Evolutionary conservation across 345 rosid species (phyloP).

Genomic region (Lepidium sativum): DNA sequence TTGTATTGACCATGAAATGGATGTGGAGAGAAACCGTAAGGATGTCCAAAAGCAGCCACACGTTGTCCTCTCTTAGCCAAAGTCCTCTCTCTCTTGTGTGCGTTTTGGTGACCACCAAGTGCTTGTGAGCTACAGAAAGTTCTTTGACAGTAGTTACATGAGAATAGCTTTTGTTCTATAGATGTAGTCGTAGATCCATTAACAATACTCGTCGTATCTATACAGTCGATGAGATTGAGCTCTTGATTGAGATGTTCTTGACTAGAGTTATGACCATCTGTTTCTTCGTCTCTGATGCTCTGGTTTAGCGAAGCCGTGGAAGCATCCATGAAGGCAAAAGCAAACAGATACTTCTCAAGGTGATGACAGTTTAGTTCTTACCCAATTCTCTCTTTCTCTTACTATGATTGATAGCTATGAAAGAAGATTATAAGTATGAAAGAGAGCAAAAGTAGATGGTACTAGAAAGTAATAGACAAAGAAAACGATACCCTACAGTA

Average conservation of each 20-base stretch:
- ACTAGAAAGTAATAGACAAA: slow-evolving; percentile 28
- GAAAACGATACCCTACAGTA: slow-evolving; percentile 7
- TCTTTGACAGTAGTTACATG: slow-evolving; percentile 83
- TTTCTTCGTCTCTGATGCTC: slow-evolving; percentile 12
- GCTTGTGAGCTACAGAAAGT: slow-evolving; percentile 88
- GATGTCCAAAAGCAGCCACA: slow-evolving; percentile 46
- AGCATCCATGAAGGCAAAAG: slow-evolving; percentile 33
- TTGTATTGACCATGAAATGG: slow-evolving; percentile 40
- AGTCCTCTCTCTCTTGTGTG: slow-evolving; percentile 79
- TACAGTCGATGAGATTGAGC: slow-evolving; percentile 54
- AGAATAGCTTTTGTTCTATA: slow-evolving; percentile 51
- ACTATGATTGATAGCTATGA: background rate
- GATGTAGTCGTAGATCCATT: slow-evolving; percentile 7
- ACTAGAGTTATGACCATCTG: too few relatives aligned
- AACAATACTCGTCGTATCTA: slow-evolving; percentile 31
- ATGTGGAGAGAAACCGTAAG: slow-evolving; percentile 49
- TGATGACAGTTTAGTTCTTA: slow-evolving; percentile 1
- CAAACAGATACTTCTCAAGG: background rate
- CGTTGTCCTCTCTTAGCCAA: slow-evolving; percentile 67
- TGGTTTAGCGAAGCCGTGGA: slow-evolving; percentile 20
- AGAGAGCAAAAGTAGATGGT: slow-evolving; percentile 29
- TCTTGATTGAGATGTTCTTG: too few relatives aligned
- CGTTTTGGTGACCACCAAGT: slow-evolving; percentile 90
- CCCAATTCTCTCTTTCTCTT: background rate
- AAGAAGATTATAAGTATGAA: slow-evolving; percentile 5